Conservation (phyloP, 2,329 filamentous ascomycete species). For the Cadophora gregata region DNA sequence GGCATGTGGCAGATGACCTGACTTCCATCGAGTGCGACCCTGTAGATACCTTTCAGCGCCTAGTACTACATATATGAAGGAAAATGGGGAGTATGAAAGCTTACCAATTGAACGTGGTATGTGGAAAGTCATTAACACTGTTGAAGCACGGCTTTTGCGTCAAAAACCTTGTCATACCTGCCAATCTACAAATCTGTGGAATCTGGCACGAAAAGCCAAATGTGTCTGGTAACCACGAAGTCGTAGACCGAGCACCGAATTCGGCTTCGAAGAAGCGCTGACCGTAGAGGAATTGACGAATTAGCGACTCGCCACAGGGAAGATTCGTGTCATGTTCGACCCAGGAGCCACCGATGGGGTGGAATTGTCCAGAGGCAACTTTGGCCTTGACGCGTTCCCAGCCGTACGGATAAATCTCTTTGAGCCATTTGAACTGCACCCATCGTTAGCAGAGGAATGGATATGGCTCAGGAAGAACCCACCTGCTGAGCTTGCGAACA, state of each 20-base stretch:
- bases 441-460: background rate
- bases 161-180: slow-evolving; percentile 96
- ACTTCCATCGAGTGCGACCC: slow-evolving; percentile 90
- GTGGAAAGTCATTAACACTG: slow-evolving; percentile 98
- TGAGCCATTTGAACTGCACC: slow-evolving; percentile 86
- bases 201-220: slow-evolving; percentile 97
- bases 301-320: slow-evolving; percentile 91
- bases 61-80: background rate
- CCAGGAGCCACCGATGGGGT: slow-evolving; percentile 97
- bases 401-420: slow-evolving; percentile 83
- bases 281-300: slow-evolving; percentile 93
- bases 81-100: background rate
- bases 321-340: slow-evolving; percentile 99
- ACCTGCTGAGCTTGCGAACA: slow-evolving; percentile 90
- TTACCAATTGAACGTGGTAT: slow-evolving; percentile 93
- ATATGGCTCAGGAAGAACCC: background rate
- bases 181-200: slow-evolving; percentile 88
- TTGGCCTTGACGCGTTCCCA: slow-evolving; percentile 92
- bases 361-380: slow-evolving; percentile 88
- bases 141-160: slow-evolving; percentile 99
- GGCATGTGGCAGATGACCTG: slow-evolving; percentile 99
- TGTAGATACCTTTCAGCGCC: background rate
- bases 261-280: slow-evolving; percentile 93
- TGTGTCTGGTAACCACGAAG: slow-evolving; percentile 98
- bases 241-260: slow-evolving; percentile 86